These are phyloP conservation scores for Pseudogymnoascus sp. DNA, from an alignment of 2,329 filamentous ascomycete genomes.

Conservation along the genomic window DNA sequence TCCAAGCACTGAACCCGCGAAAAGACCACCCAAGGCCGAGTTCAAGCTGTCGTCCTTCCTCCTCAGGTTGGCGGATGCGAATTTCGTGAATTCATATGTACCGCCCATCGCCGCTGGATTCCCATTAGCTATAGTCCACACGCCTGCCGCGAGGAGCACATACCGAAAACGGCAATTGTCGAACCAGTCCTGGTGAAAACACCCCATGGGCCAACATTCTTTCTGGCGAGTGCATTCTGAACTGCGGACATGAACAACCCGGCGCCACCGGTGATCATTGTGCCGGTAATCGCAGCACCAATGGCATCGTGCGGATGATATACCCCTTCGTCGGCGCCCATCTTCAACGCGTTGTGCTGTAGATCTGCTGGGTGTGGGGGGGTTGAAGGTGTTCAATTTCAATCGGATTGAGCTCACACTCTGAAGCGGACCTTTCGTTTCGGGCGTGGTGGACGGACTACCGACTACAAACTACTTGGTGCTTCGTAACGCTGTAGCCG, in stretches of 20 bases:
- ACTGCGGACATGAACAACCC: conserved; percentile 68
- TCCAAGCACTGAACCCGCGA: conserved; percentile 53
- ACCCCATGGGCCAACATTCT: conserved; percentile 72
- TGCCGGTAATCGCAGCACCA: conserved; percentile 54
- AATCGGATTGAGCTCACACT: conserved; percentile 7
- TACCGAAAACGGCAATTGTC: conserved; percentile 61
- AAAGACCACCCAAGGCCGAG: conserved; percentile 54
- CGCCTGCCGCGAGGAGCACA: conserved; percentile 20
- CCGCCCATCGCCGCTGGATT: conserved; percentile 55
- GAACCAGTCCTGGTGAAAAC: conserved; percentile 72
- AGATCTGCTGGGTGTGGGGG: not conserved
- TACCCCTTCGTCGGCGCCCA: conserved; percentile 41
- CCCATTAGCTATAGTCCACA: conserved; percentile 14
- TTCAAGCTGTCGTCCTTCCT: conserved; percentile 60
- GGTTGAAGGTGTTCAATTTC: not conserved
- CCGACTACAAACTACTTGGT: no score
- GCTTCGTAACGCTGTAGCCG: conserved; percentile 4
- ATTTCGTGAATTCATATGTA: conserved; percentile 56
- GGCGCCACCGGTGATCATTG: conserved; percentile 53
- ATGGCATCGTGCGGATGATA: conserved; percentile 73
- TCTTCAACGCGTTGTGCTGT: conserved; percentile 22
- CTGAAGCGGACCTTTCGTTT: conserved; percentile 1
- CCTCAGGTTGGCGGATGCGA: conserved; percentile 59
- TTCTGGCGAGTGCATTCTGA: conserved; percentile 76
- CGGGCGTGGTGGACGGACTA: not conserved